A percentile compares a stretch with the other conserved stretches of the same genome.
Evolutionary conservation across 73 alveolate species (phyloP).

Genomic region (Urostyla sp.): DNA sequence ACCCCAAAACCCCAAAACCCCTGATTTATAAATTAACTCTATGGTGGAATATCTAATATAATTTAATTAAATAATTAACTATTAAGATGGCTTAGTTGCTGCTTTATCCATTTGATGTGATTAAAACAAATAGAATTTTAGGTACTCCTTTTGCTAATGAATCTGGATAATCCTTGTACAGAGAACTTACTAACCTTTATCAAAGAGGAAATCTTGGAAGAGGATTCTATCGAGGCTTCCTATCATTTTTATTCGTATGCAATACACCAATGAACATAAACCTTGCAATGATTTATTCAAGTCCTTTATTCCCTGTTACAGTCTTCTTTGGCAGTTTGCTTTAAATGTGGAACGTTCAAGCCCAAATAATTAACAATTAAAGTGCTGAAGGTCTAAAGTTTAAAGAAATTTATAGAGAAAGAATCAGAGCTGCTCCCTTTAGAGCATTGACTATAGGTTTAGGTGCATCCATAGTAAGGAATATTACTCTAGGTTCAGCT

Average conservation of each 20-base stretch:
- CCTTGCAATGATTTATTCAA: no score
- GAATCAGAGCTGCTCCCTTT: not conserved
- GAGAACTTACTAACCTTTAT: not conserved
- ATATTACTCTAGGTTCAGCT: not conserved
- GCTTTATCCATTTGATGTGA: conserved; percentile 29
- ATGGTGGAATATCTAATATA: not conserved
- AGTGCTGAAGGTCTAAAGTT: not conserved
- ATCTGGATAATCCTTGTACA: conserved; percentile 5
- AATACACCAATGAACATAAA: not conserved
- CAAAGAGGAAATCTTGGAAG: not conserved
- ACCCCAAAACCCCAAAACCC: no score
- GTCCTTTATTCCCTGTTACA: not conserved
- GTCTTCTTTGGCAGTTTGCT: not conserved
- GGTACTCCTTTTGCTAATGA: conserved; percentile 13
- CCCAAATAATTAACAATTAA: not conserved
- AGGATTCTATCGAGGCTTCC: conserved; percentile 15
- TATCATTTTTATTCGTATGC: not conserved
- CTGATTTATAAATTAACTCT: no score
- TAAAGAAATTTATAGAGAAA: not conserved
- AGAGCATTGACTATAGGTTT: conserved; percentile 25
- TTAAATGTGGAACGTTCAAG: not conserved
- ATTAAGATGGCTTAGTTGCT: conserved; percentile 5
- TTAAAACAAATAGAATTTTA: conserved; percentile 23
- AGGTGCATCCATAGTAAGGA: conserved; percentile 12
- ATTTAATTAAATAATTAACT: not conserved